A percentile compares a stretch with the other conserved stretches of the same genome.
These are phyloP conservation scores for Diospyros lotus DNA, from an alignment of 148 eudicot genomes.

Conservation along the genomic window DNA sequence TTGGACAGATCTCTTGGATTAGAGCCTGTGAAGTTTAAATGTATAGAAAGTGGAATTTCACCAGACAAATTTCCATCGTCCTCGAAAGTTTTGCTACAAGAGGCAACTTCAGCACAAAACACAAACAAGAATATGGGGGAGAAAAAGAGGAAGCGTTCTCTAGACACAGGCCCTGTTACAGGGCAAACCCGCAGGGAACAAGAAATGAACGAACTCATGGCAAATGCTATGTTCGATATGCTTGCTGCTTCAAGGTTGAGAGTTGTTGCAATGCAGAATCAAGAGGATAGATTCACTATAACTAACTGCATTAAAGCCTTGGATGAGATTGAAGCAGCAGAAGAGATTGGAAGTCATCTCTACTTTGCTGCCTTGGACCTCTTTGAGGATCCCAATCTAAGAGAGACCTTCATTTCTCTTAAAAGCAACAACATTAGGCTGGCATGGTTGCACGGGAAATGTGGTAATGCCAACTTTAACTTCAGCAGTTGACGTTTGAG, in stretches of 20 bases:
- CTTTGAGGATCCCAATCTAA: constrained; percentile 45
- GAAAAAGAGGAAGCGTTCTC: constrained; percentile 55
- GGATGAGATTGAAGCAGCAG: constrained; percentile 51
- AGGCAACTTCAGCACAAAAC: constrained; percentile 24
- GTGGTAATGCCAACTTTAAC: constrained; percentile 20
- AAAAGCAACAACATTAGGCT: constrained; percentile 32
- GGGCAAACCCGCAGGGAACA: constrained; percentile 29
- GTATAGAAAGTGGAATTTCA: constrained; percentile 28
- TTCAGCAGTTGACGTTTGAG: constrained; percentile 13
- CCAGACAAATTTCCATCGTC: constrained; percentile 30
- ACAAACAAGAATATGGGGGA: constrained; percentile 25
- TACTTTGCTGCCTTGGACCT: constrained; percentile 70
- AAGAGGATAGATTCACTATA: constrained; percentile 39
- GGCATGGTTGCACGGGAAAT: constrained; percentile 62
- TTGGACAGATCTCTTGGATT: constrained; percentile 30
- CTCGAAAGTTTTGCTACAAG: constrained; percentile 23
- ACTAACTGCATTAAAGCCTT: constrained; percentile 51
- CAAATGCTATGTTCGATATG: constrained; percentile 59
- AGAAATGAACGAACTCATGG: constrained; percentile 44
- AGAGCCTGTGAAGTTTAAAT: constrained; percentile 12
- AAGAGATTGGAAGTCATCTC: constrained; percentile 33
- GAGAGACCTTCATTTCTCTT: constrained; percentile 60
- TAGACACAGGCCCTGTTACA: constrained; percentile 26
- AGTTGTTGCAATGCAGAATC: constrained; percentile 13
- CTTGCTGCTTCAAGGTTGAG: constrained; percentile 42